Conservation (phyloP, 2,329 filamentous ascomycete genomes). For the Ophiostoma himal-ulmi region DNA sequence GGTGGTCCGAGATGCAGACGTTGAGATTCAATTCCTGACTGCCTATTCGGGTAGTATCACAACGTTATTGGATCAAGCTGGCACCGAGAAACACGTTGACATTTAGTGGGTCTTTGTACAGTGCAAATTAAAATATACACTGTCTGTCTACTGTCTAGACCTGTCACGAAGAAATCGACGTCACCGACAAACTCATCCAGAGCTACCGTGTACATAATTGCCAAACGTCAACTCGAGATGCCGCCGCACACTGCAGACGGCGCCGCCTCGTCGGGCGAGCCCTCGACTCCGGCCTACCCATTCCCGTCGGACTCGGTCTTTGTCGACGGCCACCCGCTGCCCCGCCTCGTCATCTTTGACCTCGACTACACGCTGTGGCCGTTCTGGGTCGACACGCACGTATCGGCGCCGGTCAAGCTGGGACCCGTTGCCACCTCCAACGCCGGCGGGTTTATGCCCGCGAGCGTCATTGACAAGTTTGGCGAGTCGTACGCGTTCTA, state of each 20-base stretch:
- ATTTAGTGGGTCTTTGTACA: background rate
- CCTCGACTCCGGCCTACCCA: background rate
- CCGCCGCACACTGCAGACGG: background rate
- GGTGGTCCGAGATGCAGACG: no score
- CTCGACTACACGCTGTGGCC: constrained; percentile 99
- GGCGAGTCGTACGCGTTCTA: constrained; percentile 69
- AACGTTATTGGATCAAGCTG: background rate
- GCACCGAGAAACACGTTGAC: background rate
- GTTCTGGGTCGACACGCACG: constrained; percentile 95
- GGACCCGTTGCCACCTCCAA: constrained; percentile 18
- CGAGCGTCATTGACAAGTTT: constrained; percentile 43
- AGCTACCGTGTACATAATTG: background rate
- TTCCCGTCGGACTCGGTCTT: constrained; percentile 19
- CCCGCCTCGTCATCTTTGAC: constrained; percentile 84
- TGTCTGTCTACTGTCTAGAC: background rate
- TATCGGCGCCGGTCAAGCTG: constrained; percentile 54
- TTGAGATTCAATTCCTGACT: no score
- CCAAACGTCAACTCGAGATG: constrained; percentile 4
- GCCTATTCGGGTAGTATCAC: background rate
- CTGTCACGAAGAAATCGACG: background rate
- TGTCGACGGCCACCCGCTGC: constrained; percentile 60
- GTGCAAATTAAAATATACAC: background rate
- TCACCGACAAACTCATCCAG: background rate
- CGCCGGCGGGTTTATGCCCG: constrained; percentile 38
- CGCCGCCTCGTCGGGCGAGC: background rate